A percentile compares a stretch with the other conserved stretches of the same genome.
Evolutionary conservation across 768 basidiomycete species (phyloP).

Genomic region (Lactifluus piperatus): DNA sequence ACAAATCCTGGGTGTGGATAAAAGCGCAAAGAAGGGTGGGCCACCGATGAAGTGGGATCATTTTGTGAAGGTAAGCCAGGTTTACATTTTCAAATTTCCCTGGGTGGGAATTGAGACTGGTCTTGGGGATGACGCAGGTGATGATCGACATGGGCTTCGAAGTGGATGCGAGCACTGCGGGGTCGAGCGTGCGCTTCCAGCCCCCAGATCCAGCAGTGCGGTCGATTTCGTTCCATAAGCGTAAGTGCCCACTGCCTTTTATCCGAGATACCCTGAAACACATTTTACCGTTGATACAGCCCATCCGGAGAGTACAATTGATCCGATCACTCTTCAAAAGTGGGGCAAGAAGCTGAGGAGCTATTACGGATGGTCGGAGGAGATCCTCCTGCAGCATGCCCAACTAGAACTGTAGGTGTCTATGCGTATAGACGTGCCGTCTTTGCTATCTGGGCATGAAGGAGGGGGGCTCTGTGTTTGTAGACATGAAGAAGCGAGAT

Average conservation of each 20-base stretch:
- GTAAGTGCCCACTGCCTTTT: slow-evolving; percentile 9
- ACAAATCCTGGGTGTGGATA: slow-evolving; percentile 21
- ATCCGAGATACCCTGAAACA: not conserved
- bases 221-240: slow-evolving; percentile 28
- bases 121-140: slow-evolving; percentile 19
- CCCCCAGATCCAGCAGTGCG: slow-evolving; percentile 22
- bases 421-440: too few relatives aligned
- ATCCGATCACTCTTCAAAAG: slow-evolving; percentile 22
- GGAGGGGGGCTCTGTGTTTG: not conserved
- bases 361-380: slow-evolving; percentile 27
- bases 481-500: too few relatives aligned
- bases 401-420: not conserved
- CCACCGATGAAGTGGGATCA: slow-evolving; percentile 29
- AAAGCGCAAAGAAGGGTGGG: slow-evolving; percentile 21
- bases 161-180: slow-evolving; percentile 25
- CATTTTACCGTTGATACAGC: slow-evolving; percentile 11
- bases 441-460: not conserved
- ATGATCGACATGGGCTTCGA: slow-evolving; percentile 28
- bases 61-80: slow-evolving; percentile 24
- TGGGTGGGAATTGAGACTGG: not conserved
- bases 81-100: too few relatives aligned
- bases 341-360: slow-evolving; percentile 24
- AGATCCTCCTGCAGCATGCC: slow-evolving; percentile 19
- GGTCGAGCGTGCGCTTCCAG: slow-evolving; percentile 28
- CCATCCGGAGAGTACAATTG: slow-evolving; percentile 26